Base-by-base conservation (phyloP, 2,329 filamentous ascomycete species). In the Samsoniella hepiali region DNA sequence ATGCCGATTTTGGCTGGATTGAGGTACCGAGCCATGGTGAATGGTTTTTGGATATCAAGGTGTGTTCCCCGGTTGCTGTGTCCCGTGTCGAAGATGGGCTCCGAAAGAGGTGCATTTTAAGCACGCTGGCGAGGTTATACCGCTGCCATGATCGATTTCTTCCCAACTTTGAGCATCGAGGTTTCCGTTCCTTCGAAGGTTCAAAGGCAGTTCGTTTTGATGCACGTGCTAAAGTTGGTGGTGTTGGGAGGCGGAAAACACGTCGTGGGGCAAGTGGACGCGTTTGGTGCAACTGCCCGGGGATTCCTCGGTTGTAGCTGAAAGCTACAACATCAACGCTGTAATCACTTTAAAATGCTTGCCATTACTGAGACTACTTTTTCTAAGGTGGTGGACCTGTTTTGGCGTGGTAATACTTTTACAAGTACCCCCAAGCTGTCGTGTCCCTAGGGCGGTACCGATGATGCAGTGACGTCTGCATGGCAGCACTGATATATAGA, bases 1-100 rank as follows among this genome's bases (percentile, higher is more conserved):
- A 97, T 82, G 71, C 90, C 89, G 68, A 98, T 85, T 73, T 95
- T 96, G 68, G 91, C 88, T 13, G 94, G 91, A n/a, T 91, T 96
- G 53, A 98, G 83, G 75, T 90, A 96, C 63, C 90, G 89, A 70
- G 89, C 84, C 89, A 94, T 96, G 59, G 15, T n/a, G 11, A 42
- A n/a, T 22, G 17, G 8, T 27, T 44, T 17, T n/a, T 10, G 9
- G 17, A 38, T 17, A 27, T 49, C 9, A 27, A 31, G 29, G 8
- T 5, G 17, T 32, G 6, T 31, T 7, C 11, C 32, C 42, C 34
- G 17, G 17, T 44, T 29, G 29, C 36, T 38, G 29, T 17, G 36
- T 44, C 13, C 10, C 1, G 34, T 42, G 47, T 40, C 36, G 32
- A 36, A n/a, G 27, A 22, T 13, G 27, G 15, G 44, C 15, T 50